Evolutionary conservation across 129 eudicot genomes (phyloP).

Genomic region (Pulicaria dysenterica): DNA sequence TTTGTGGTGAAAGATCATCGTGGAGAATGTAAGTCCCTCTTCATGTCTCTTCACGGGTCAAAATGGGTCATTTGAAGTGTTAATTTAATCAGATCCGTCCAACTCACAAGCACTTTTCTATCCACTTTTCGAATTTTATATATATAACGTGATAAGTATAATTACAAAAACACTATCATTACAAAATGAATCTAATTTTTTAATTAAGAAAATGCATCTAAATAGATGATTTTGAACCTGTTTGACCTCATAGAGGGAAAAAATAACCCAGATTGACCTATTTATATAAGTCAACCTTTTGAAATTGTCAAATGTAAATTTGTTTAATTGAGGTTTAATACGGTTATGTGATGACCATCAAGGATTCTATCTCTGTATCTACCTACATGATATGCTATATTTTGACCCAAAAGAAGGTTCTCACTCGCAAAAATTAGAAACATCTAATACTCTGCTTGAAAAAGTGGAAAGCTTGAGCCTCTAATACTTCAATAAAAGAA

Average conservation of each 20-base stretch:
- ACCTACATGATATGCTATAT: no score
- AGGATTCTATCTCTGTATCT: no score
- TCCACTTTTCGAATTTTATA: background rate
- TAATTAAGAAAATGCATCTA: background rate
- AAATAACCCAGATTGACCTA: background rate
- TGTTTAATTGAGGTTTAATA: no score
- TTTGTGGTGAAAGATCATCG: conserved; percentile 85
- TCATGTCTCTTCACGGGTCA: conserved; percentile 4
- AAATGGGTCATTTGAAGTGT: background rate
- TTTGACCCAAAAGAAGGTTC: no score
- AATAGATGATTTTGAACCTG: background rate
- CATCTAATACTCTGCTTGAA: no score
- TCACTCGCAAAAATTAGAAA: no score
- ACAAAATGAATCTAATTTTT: background rate
- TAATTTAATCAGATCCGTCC: background rate
- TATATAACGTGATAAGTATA: background rate
- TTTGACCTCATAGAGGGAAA: background rate
- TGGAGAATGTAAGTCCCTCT: conserved; percentile 74
- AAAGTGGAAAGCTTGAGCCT: no score
- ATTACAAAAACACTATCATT: background rate
- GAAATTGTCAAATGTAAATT: no score
- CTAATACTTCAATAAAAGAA: no score
- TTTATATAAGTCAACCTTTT: no score
- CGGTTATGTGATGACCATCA: no score
- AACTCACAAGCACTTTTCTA: background rate